Evolutionary conservation across 2,329 filamentous ascomycete genomes (phyloP), one percentile per base, ranked within the genome.

Genomic region (Pseudogymnoascus sp.): DNA sequence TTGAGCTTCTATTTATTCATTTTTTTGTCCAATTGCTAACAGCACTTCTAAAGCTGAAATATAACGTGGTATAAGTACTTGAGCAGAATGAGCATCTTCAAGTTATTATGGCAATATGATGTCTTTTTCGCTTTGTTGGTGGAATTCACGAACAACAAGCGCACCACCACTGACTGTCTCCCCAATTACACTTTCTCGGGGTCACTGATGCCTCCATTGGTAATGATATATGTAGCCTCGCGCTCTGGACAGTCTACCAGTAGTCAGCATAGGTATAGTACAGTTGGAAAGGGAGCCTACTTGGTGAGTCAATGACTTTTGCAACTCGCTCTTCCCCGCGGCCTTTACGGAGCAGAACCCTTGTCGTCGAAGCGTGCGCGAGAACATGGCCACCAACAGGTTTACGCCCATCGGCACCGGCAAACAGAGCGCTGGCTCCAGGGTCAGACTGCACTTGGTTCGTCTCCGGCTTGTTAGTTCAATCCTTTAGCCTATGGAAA

Each of bases 361-460:
- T 79, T 39, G 86, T 89, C 2, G 85, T 82, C 60, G 85, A 88
- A 60, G 86, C 86, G 72, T 89, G 86, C 38, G 86, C 86, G 31
- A 89, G 81, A 62, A 89, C 82, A 74, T 89, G 86, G 13, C 86
- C 86, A 64, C 84, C 84, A 58, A 85, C 81, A 58, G 85, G 84
- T 71, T 88, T 88, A 55, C 85, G 80, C 51, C 86, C 86, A 74
- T 89, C 86, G 62, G 84, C 85, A 66, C 85, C 81, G 59, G 85
- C 83, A 70, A 89, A 89, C 9, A 89, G 77, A 51, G 86, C 83
- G 71, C 80, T 88, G 9, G 86, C 86, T 64, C 86, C 86, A 12
- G 86, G 86, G 67, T 89, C 86, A 63, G 84, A 87, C 74, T 88
- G 86, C 36, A 89, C 86, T 74, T 89, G 86, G 66, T 89, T 89